Conservation (phyloP, 2,329 filamentous ascomycete species). For the Trichoderma atrobrunneum region DNA sequence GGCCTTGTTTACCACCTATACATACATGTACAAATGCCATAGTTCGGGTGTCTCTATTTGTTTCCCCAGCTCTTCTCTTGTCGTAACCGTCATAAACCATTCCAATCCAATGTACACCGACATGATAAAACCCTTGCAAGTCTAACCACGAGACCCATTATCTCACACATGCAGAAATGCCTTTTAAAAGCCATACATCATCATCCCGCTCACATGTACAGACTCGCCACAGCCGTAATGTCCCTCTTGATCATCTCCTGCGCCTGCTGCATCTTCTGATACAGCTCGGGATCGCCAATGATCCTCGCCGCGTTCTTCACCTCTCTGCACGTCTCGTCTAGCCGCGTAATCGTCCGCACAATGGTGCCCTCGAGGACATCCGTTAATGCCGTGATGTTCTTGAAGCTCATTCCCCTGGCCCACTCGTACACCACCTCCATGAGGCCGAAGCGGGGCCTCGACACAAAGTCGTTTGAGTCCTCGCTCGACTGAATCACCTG, state of each 20-base stretch:
- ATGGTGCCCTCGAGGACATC: conserved; percentile 97
- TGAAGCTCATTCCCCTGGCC: conserved; percentile 97
- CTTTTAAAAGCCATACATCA: neutral
- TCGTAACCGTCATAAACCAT: neutral
- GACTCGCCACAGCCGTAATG: conserved; percentile 82
- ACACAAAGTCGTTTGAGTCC: conserved; percentile 89
- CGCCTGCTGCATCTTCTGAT: conserved; percentile 94
- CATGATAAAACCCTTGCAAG: neutral
- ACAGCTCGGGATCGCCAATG: conserved; percentile 88
- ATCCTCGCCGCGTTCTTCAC: conserved; percentile 96
- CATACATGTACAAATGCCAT: neutral
- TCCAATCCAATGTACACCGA: neutral
- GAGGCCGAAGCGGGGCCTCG: conserved; percentile 81
- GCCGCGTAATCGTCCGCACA: conserved; percentile 85
- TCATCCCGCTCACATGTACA: conserved; percentile 67
- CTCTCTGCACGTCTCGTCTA: conserved; percentile 95
- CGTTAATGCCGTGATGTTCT: conserved; percentile 92
- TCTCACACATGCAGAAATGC: neutral
- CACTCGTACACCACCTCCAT: conserved; percentile 99
- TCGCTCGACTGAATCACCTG: conserved; percentile 90
- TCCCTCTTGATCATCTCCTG: conserved; percentile 98
- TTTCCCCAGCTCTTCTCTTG: neutral
- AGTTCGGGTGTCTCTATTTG: neutral
- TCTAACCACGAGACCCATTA: neutral
- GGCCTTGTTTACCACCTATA: neutral